Percentiles rank a stretch among this genome's conserved stretches.
Conservation (phyloP, 306 rosid species). For the Sicyos baderoa region DNA sequence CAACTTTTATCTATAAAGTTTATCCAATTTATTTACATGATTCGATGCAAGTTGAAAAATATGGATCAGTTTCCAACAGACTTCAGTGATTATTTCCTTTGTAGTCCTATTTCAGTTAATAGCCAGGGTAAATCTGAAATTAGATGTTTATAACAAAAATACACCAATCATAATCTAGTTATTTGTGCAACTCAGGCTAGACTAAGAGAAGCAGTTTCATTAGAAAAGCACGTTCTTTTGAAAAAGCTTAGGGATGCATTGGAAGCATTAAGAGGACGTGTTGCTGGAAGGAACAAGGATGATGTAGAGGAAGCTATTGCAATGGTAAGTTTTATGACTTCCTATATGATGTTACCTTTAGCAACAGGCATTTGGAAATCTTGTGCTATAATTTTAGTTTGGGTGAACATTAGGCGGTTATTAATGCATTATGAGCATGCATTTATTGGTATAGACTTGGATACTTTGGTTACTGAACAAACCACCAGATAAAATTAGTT, state of each 20-base stretch:
- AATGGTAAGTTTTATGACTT: constrained; percentile 46
- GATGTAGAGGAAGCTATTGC: constrained; percentile 79
- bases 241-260: constrained; percentile 93
- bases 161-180: constrained; percentile 13
- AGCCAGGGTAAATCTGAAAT: not conserved
- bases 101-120: constrained; percentile 1
- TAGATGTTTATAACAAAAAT: not conserved
- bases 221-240: constrained; percentile 82
- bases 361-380: not conserved
- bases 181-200: constrained; percentile 57
- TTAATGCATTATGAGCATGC: not conserved
- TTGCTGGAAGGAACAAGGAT: constrained; percentile 74
- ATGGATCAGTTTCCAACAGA: not conserved
- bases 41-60: not conserved
- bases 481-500: not conserved
- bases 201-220: constrained; percentile 79
- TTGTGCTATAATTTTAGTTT: not conserved
- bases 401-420: constrained; percentile 3
- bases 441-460: not conserved
- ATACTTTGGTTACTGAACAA: not conserved
- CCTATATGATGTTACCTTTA: not conserved
- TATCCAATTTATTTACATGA: not conserved
- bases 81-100: not conserved
- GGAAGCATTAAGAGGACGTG: constrained; percentile 74
- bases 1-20: not conserved